Evolutionary conservation across 2,329 filamentous ascomycete genomes (phyloP).

Genomic region (Fusarium multiceps): DNA sequence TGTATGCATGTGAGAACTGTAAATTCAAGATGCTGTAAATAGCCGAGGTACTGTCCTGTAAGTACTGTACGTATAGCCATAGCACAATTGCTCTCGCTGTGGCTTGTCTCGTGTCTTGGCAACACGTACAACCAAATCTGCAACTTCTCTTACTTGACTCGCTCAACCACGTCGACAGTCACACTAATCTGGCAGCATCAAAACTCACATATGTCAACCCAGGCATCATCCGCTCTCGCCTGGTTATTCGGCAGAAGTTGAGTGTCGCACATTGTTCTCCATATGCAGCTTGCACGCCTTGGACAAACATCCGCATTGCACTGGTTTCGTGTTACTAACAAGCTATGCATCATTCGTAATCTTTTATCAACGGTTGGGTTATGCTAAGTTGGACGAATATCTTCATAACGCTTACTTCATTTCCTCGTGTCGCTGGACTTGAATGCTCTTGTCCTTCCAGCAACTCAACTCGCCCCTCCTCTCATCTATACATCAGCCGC

Average conservation of each 20-base stretch:
- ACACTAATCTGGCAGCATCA: not conserved
- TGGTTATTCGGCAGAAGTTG: not conserved
- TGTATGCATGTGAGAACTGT: conserved; percentile 39
- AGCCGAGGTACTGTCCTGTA: conserved; percentile 10
- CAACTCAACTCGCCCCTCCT: conserved; percentile 1
- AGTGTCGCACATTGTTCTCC: not conserved
- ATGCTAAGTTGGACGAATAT: conserved; percentile 20
- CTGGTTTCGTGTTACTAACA: conserved; percentile 22
- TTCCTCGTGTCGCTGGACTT: conserved; percentile 2
- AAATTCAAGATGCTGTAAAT: conserved; percentile 14
- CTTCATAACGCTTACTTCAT: conserved; percentile 15
- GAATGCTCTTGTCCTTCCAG: conserved; percentile 11
- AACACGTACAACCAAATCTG: not conserved
- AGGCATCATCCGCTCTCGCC: not conserved
- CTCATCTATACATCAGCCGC: not conserved
- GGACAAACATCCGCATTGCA: conserved; percentile 4
- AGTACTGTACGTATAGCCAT: not conserved
- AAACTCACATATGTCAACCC: not conserved
- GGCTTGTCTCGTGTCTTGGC: not conserved
- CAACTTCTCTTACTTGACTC: not conserved
- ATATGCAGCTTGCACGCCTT: not conserved
- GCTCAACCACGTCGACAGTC: not conserved
- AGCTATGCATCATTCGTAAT: conserved; percentile 10
- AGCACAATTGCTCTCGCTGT: not conserved
- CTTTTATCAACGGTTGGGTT: conserved; percentile 7